Evolutionary conservation across 2,329 filamentous ascomycete genomes (phyloP).

Genomic region (Trichoderma simmonsii): DNA sequence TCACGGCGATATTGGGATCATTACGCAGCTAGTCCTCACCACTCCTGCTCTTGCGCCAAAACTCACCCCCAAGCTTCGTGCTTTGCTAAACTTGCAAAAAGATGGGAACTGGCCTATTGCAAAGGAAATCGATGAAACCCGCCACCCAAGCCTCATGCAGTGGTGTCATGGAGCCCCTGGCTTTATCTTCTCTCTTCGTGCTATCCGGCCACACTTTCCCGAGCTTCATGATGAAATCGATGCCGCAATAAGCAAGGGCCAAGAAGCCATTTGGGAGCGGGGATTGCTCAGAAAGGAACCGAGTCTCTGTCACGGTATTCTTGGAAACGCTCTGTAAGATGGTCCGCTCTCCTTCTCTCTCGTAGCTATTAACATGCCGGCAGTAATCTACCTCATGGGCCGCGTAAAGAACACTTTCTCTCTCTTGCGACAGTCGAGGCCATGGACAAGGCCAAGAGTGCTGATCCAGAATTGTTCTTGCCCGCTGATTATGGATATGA

Average conservation of each 20-base stretch:
- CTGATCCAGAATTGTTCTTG: slow-evolving; percentile 34
- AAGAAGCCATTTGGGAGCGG: slow-evolving; percentile 52
- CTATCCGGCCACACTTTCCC: slow-evolving; percentile 55
- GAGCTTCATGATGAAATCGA: slow-evolving; percentile 52
- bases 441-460: slow-evolving; percentile 43
- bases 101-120: slow-evolving; percentile 59
- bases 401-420: slow-evolving; percentile 52
- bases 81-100: slow-evolving; percentile 57
- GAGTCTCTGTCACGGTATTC: slow-evolving; percentile 63
- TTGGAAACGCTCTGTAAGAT: slow-evolving; percentile 60
- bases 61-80: slow-evolving; percentile 51
- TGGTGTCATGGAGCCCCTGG: slow-evolving; percentile 68
- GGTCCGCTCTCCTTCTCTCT: too few species aligned
- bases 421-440: slow-evolving; percentile 55
- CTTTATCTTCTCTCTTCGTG: slow-evolving; percentile 55
- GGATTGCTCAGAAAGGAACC: slow-evolving; percentile 62
- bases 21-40: slow-evolving; percentile 64
- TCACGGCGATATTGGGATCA: slow-evolving; percentile 66
- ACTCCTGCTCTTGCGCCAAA: slow-evolving; percentile 51
- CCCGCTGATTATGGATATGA: slow-evolving; percentile 37
- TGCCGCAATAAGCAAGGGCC: slow-evolving; percentile 47
- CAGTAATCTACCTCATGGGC: slow-evolving; percentile 33
- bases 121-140: slow-evolving; percentile 37
- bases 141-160: slow-evolving; percentile 43
- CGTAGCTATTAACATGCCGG: not conserved